Percentiles rank a stretch among this genome's conserved stretches.
Conservation (phyloP, 306 rosid species). For the Glycyrrhiza uralensis region DNA sequence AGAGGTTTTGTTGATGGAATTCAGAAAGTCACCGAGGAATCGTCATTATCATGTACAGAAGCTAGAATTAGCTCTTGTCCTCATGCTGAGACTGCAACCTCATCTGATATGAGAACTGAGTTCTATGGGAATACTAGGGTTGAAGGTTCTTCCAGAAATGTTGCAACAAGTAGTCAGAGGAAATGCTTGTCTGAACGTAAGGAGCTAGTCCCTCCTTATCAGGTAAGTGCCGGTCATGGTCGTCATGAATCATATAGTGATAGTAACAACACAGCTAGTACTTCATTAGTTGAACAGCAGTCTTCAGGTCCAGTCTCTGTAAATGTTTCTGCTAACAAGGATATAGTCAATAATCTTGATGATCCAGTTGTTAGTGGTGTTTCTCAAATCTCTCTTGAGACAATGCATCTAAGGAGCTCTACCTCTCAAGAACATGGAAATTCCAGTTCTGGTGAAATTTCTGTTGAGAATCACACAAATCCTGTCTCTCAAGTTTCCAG, state of each 20-base stretch:
- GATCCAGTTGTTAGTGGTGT: constrained; percentile 51
- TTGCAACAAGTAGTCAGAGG: constrained; percentile 38
- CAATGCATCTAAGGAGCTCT: constrained; percentile 48
- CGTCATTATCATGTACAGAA: constrained; percentile 43
- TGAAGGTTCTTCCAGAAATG: constrained; percentile 50
- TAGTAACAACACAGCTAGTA: constrained; percentile 64
- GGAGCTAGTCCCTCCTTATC: constrained; percentile 70
- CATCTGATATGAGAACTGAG: constrained; percentile 26
- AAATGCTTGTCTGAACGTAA: constrained; percentile 58
- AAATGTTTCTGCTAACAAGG: constrained; percentile 68
- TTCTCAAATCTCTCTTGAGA: constrained; percentile 46
- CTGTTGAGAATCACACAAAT: constrained; percentile 43
- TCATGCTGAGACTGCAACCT: constrained; percentile 44
- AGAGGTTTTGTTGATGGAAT: constrained; percentile 41
- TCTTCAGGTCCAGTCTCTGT: constrained; percentile 70
- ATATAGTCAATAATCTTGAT: constrained; percentile 55
- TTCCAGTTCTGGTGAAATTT: constrained; percentile 34
- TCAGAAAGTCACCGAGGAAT: constrained; percentile 39
- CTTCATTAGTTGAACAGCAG: constrained; percentile 61
- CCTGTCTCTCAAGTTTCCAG: constrained; percentile 48
- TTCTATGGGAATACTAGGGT: constrained; percentile 24
- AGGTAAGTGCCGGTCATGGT: constrained; percentile 64
- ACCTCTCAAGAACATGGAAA: constrained; percentile 46
- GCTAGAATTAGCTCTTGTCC: constrained; percentile 31
- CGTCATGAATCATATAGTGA: constrained; percentile 60